Percentiles rank a stretch among this genome's conserved stretches.
These are phyloP conservation scores for Sugiyamaella pinicola DNA, from an alignment of 1,139 yeast species.

Conservation along the genomic window DNA sequence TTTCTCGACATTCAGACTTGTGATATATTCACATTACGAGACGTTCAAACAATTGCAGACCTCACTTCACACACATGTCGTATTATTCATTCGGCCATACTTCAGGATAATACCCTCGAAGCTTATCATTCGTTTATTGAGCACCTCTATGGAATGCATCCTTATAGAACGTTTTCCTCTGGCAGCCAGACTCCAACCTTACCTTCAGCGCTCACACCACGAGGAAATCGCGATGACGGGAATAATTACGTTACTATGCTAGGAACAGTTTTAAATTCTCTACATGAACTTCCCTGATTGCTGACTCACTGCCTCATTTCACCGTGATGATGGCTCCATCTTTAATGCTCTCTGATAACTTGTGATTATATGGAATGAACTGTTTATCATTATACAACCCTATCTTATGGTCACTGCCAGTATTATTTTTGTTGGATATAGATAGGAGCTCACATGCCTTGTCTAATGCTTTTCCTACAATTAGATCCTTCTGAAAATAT, in stretches of 20 bases:
- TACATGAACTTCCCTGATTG: not conserved
- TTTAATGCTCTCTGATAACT: constrained; percentile 25
- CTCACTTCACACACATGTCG: constrained; percentile 22
- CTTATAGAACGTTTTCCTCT: not conserved
- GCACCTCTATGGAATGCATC: constrained; percentile 18
- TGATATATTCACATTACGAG: constrained; percentile 28
- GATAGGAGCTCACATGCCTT: constrained; percentile 57
- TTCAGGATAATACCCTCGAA: constrained; percentile 30
- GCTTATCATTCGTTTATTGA: constrained; percentile 29
- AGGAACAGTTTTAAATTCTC: not conserved
- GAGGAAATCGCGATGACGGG: not conserved
- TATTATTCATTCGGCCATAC: constrained; percentile 29
- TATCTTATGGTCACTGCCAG: constrained; percentile 44
- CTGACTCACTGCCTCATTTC: constrained; percentile 6
- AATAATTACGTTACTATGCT: not conserved
- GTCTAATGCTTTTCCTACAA: constrained; percentile 78
- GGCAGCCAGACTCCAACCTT: not conserved
- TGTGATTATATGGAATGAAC: constrained; percentile 24
- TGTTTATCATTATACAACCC: constrained; percentile 25
- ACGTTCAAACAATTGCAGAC: constrained; percentile 19
- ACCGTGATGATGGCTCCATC: constrained; percentile 24
- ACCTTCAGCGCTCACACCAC: not conserved
- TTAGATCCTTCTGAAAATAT: constrained; percentile 65
- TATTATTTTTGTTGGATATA: constrained; percentile 60
- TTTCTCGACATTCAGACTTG: constrained; percentile 27